These are phyloP conservation scores for Aureobasidium namibiae DNA, from an alignment of 2,329 filamentous ascomycete genomes.

Conservation along the genomic window DNA sequence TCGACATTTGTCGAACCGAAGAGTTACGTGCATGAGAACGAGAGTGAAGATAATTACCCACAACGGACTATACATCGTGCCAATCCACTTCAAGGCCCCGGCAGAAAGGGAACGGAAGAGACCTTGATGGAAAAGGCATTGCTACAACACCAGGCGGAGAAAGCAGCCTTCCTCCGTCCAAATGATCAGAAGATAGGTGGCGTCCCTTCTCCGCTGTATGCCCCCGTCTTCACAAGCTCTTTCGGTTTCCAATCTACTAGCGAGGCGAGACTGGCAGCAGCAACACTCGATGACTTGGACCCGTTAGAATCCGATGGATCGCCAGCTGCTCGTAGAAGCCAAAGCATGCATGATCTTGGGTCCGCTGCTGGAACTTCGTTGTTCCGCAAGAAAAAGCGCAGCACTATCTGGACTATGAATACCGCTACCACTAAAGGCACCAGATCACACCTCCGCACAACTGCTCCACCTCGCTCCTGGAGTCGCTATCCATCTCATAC, in stretches of 20 bases:
- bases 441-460: slow-evolving; percentile 12
- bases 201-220: background rate
- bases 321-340: background rate
- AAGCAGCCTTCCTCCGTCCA: slow-evolving; percentile 25
- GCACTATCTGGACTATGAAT: background rate
- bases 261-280: background rate
- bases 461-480: slow-evolving; percentile 31
- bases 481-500: slow-evolving; percentile 39
- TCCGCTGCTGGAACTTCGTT: background rate
- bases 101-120: slow-evolving; percentile 10
- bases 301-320: slow-evolving; percentile 14
- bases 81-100: background rate
- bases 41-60: slow-evolving; percentile 16
- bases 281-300: slow-evolving; percentile 15
- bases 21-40: slow-evolving; percentile 18
- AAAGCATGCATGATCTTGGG: slow-evolving; percentile 8
- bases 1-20: slow-evolving; percentile 18
- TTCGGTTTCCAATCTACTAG: slow-evolving; percentile 11
- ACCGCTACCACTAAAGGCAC: background rate
- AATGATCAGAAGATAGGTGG: slow-evolving; percentile 22
- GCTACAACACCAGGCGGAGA: slow-evolving; percentile 25
- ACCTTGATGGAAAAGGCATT: slow-evolving; percentile 27
- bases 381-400: background rate
- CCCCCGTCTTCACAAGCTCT: slow-evolving; percentile 18
- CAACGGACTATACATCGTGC: slow-evolving; percentile 17